phyloP scores from a whole-genome alignment of 1,284 basidiomycete species.

The Pterula multifida region DNA sequence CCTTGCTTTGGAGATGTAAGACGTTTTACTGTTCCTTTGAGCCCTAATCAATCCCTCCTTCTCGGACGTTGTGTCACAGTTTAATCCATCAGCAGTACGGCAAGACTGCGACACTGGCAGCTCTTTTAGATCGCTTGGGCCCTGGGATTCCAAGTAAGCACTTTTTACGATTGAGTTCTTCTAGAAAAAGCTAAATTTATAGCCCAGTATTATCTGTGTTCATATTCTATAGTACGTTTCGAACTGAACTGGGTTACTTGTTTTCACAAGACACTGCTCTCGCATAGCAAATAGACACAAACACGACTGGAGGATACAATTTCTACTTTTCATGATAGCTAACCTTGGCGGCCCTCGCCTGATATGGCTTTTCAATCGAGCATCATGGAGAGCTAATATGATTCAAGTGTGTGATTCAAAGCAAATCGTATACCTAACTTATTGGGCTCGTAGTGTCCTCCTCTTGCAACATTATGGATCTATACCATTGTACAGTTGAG shows the following conservation, averaged over 20 bases:
- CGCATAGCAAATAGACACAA: conserved; percentile 53
- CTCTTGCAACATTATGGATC: conserved; percentile 65
- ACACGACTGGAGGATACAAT: conserved; percentile 34
- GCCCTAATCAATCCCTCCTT: conserved; percentile 4
- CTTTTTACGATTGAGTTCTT: not conserved
- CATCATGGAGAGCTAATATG: conserved; percentile 57
- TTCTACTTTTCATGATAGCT: conserved; percentile 44
- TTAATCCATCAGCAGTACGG: conserved; percentile 69
- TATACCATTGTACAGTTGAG: conserved; percentile 59
- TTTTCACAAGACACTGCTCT: not conserved
- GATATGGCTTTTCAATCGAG: conserved; percentile 58
- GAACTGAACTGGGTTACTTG: not conserved
- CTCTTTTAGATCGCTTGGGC: conserved; percentile 40
- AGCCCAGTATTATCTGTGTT: conserved; percentile 53
- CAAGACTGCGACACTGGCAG: conserved; percentile 33
- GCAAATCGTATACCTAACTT: not conserved
- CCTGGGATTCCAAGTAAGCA: conserved; percentile 57
- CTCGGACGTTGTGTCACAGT: conserved; percentile 23
- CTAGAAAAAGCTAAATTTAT: conserved; percentile 8
- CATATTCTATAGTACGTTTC: conserved; percentile 62
- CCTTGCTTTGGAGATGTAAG: conserved; percentile 70
- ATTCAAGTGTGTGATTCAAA: conserved; percentile 38
- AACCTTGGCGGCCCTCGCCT: conserved; percentile 47
- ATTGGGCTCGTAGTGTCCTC: conserved; percentile 40
- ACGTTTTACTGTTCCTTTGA: conserved; percentile 8